Percentiles rank a stretch among this genome's conserved stretches.
Conservation (phyloP, 78 protist species). For the Pigoraptor vietnamica region DNA sequence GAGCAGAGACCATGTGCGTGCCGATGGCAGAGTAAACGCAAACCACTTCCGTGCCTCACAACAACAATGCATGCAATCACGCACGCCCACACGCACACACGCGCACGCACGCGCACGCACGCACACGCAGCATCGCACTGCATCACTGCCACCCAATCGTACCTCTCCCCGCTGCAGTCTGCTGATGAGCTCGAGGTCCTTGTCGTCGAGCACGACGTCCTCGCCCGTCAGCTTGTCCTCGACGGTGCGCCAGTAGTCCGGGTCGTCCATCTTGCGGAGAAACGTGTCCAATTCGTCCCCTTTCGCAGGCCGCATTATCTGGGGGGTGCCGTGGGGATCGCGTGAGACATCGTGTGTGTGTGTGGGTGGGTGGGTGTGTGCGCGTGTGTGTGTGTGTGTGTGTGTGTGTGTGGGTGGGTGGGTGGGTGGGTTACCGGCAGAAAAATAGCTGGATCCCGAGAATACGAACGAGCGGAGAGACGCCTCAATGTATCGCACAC, state of each 20-base stretch:
- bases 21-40: too few relatives aligned
- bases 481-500: too few relatives aligned
- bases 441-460: too few relatives aligned
- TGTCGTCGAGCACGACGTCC: slow-evolving; percentile 59
- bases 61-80: neutral
- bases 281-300: slow-evolving; percentile 74
- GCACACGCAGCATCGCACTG: too few relatives aligned
- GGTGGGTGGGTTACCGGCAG: too few relatives aligned
- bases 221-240: slow-evolving; percentile 67
- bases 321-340: neutral
- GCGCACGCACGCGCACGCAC: neutral
- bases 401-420: neutral
- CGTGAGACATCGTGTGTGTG: neutral
- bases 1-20: too few relatives aligned
- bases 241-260: slow-evolving; percentile 59
- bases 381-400: neutral
- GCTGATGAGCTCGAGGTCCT: slow-evolving; percentile 65
- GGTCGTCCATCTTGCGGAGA: slow-evolving; percentile 44
- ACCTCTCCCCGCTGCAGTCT: slow-evolving; percentile 45
- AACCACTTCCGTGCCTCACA: too few relatives aligned
- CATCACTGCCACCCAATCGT: too few relatives aligned
- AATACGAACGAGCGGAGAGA: too few relatives aligned
- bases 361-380: neutral
- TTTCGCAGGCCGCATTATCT: slow-evolving; percentile 42
- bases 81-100: too few relatives aligned